Base-by-base conservation (phyloP, 495 filamentous ascomycete species). In the Jackrogersella multiformis region DNA sequence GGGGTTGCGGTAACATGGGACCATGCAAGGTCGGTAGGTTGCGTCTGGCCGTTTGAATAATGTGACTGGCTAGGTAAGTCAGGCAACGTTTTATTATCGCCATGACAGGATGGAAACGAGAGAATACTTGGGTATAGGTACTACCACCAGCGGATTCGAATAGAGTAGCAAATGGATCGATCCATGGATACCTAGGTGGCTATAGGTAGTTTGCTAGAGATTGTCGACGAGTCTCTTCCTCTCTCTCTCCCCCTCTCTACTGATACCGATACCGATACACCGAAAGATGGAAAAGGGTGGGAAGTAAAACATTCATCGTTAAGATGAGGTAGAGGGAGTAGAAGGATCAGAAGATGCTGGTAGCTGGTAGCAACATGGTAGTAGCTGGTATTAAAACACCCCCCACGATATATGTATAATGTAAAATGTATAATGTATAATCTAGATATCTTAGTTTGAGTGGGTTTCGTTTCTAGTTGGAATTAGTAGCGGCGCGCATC, bases 401-500 rank as follows among this genome's bases (percentile, higher is more conserved):
- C 64, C 56, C 56, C 49, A 56, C 64, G 56, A 67, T 56, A 56
- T 57, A 58, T 46, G n/a, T 26, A 61, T 48, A 61, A 54, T n/a
- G n/a, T n/a, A n/a, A n/a, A n/a, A n/a, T n/a, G n/a, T n/a, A n/a
- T n/a, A n/a, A n/a, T n/a, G n/a, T n/a, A 58, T 46, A 53, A 35
- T 61, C 30, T 35, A 53, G 59, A 51, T 70, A 70, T 65, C 61
- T 57, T 61, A 60, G 61, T 70, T 70, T 52, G 56, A 46, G 67
- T 65, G 61, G 67, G 61, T 64, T 66, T 66, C 32, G 36, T 15
- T 70, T 51, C 48, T 57, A 34, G 59, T 45, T 67, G 64, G 68
- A 63, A 64, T 55, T 70, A 58, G 63, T 56, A 71, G 68, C 63
- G 63, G 68, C 63, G 68, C 68, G 63, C 68, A 71, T 71, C 68